These are phyloP conservation scores for Candida dubliniensis DNA, from an alignment of 1,139 yeast genomes.

Conservation along the genomic window DNA sequence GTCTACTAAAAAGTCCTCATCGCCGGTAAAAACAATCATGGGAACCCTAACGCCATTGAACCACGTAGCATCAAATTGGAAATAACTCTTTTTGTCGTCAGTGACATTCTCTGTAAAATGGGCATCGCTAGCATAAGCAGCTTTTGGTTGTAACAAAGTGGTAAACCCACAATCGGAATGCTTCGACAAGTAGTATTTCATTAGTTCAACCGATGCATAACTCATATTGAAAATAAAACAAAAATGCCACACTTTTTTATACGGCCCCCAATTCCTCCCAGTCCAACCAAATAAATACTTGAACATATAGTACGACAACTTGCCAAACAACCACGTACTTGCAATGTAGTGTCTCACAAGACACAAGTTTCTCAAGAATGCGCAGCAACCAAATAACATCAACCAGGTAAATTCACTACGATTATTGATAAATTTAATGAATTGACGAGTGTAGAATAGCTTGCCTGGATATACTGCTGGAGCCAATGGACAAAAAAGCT, in stretches of 20 bases:
- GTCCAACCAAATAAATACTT: conserved; percentile 85
- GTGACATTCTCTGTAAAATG: conserved; percentile 19
- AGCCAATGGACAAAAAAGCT: conserved; percentile 72
- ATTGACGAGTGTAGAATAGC: conserved; percentile 55
- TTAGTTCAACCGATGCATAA: conserved; percentile 71
- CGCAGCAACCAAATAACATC: conserved; percentile 57
- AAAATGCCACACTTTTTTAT: conserved; percentile 59
- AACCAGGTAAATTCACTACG: conserved; percentile 39
- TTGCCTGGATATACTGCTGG: conserved; percentile 92
- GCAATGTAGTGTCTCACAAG: conserved; percentile 45
- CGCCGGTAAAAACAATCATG: conserved; percentile 62
- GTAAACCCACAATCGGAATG: conserved; percentile 42
- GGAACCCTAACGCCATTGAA: conserved; percentile 52
- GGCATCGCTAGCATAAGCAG: conserved; percentile 32
- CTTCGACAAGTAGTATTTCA: conserved; percentile 86
- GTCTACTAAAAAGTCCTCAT: conserved; percentile 64
- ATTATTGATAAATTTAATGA: conserved; percentile 56
- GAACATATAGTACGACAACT: conserved; percentile 73
- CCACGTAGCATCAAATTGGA: conserved; percentile 57
- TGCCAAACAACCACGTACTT: conserved; percentile 54
- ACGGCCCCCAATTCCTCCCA: conserved; percentile 67
- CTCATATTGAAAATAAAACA: conserved; percentile 88
- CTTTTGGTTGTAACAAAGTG: conserved; percentile 36
- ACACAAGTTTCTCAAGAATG: conserved; percentile 63
- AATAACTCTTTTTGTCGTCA: conserved; percentile 50